Percentiles rank a stretch among this genome's conserved stretches.
Conservation (phyloP, 768 basidiomycete genomes). For the Leccinellum rugosiceps region DNA sequence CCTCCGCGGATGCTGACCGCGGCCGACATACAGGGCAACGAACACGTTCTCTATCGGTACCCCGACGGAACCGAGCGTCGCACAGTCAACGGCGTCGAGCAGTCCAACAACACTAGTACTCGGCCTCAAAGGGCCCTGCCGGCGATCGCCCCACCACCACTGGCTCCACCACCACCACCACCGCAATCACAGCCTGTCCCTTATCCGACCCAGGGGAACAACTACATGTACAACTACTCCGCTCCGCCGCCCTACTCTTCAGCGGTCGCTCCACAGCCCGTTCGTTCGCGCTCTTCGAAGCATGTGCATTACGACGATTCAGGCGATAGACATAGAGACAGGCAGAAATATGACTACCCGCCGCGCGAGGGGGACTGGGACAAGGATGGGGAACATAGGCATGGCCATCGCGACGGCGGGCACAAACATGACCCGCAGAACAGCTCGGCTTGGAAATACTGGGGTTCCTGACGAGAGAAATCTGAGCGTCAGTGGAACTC, state of each 20-base stretch:
- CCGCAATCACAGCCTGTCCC: neutral
- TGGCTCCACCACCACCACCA: neutral
- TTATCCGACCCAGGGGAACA: neutral
- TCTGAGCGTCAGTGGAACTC: neutral
- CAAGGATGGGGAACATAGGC: conserved; percentile 1
- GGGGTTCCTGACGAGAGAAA: conserved; percentile 11
- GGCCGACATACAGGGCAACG: conserved; percentile 57
- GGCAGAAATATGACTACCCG: conserved; percentile 10
- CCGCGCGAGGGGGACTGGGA: conserved; percentile 9
- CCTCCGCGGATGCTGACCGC: neutral
- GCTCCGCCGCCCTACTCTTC: conserved; percentile 26
- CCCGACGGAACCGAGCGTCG: conserved; percentile 65
- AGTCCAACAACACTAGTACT: conserved; percentile 21
- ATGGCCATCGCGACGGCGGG: conserved; percentile 5
- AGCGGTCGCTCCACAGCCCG: conserved; percentile 5
- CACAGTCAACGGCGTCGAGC: conserved; percentile 66
- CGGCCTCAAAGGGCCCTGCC: conserved; percentile 13
- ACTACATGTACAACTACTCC: neutral
- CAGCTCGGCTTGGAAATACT: conserved; percentile 9
- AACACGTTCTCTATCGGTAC: conserved; percentile 62
- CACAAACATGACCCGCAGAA: conserved; percentile 3
- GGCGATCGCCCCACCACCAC: neutral
- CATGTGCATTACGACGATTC: conserved; percentile 10
- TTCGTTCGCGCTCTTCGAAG: conserved; percentile 19
- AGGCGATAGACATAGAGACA: conserved; percentile 15